phyloP scores from a whole-genome alignment of 2,329 filamentous ascomycete species.

The Sarocladium oryzae region DNA sequence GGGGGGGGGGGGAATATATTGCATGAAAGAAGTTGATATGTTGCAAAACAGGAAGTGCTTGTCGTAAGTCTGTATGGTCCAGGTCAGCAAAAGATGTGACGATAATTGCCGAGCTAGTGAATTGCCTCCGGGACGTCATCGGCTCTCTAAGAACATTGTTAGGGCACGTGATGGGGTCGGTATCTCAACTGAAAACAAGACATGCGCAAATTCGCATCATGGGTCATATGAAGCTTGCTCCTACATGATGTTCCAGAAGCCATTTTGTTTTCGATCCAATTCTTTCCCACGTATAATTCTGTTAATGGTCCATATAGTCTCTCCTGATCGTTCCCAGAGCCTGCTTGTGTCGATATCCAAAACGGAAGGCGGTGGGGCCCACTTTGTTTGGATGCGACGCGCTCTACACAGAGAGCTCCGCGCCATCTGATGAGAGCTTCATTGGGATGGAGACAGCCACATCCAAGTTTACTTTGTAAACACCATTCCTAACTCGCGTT shows the following conservation, averaged over 20 bases:
- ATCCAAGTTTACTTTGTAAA: too few species aligned
- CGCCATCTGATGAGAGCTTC: not conserved
- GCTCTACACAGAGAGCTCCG: too few species aligned
- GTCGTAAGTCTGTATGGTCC: too few species aligned
- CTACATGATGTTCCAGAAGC: too few species aligned
- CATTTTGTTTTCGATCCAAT: too few species aligned
- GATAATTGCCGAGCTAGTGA: not conserved
- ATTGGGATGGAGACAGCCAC: too few species aligned
- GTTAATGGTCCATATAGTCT: too few species aligned
- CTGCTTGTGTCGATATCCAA: not conserved
- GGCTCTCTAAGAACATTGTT: not conserved
- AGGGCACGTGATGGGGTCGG: not conserved
- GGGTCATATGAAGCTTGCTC: too few species aligned
- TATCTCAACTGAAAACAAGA: too few species aligned
- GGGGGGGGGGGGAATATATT: not conserved
- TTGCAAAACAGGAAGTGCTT: too few species aligned
- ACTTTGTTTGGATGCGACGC: constrained; percentile 8
- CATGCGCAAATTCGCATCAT: too few species aligned
- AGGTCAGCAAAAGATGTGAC: not conserved
- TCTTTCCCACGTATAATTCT: not conserved
- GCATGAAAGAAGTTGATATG: not conserved
- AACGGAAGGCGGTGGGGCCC: constrained; percentile 5
- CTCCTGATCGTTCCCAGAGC: not conserved
- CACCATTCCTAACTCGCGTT: too few species aligned
- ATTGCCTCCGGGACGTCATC: constrained; percentile 8